phyloP scores from a whole-genome alignment of 2,329 filamentous ascomycete genomes.

The Metarhizium anisopliae region DNA sequence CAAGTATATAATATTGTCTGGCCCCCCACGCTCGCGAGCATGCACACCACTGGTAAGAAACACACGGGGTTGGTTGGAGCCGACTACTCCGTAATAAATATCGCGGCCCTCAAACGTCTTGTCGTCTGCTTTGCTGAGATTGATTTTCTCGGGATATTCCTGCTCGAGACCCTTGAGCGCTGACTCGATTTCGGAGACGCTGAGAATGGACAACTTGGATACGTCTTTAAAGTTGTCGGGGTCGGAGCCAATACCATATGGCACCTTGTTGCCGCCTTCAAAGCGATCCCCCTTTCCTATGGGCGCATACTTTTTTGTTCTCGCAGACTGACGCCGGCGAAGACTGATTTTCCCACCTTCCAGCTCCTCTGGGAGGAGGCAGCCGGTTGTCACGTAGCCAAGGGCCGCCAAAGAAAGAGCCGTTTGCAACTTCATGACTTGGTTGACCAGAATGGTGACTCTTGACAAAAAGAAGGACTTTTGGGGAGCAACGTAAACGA shows the following conservation, averaged over 20 bases:
- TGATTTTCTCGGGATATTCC: constrained; percentile 27
- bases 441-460: no score
- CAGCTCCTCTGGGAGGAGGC: constrained; percentile 30
- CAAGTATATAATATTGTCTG: constrained; percentile 49
- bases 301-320: constrained; percentile 10
- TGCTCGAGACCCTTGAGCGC: constrained; percentile 33
- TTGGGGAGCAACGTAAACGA: no score
- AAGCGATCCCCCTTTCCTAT: constrained; percentile 35
- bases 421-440: constrained; percentile 19
- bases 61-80: constrained; percentile 33
- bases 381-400: constrained; percentile 15
- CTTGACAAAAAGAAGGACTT: no score
- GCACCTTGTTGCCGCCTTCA: constrained; percentile 24
- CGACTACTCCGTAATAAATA: constrained; percentile 32
- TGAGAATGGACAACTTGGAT: constrained; percentile 29
- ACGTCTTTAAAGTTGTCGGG: constrained; percentile 23
- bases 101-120: constrained; percentile 31
- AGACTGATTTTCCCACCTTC: constrained; percentile 4
- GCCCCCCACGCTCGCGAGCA: constrained; percentile 47
- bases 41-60: constrained; percentile 47
- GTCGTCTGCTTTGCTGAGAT: constrained; percentile 32
- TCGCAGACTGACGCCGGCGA: not conserved
- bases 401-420: constrained; percentile 12
- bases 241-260: constrained; percentile 23
- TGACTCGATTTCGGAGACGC: constrained; percentile 32